Base-by-base conservation (phyloP, 306 rosid genomes). In the Fagus sylvatica region DNA sequence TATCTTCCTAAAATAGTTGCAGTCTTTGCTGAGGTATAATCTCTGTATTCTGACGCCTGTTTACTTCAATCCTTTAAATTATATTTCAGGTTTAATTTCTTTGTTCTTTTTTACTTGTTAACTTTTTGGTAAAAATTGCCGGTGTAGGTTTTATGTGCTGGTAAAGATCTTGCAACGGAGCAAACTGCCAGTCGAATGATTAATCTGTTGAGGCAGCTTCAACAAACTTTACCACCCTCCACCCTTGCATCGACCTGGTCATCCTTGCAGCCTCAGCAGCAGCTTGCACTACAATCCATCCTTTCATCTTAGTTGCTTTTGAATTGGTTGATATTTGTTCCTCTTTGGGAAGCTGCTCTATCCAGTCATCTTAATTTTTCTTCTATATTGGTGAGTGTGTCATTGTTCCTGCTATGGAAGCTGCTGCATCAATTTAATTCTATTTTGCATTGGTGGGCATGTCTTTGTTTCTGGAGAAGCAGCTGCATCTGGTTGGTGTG, bases 181-280 rank as follows among this genome's bases (percentile, higher is more conserved):
- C 97, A 96, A 85, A 96, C 98, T 42, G 83, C 87, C 11, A 76
- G 96, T 78, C 87, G 99, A 34, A 96, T 96, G 98, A 66, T 91
- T 67, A 93, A 70, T 91, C 79, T 96, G 61, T 87, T 96, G 51
- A 85, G 86, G 83, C 99, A 93, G 85, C 97, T 96, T 75, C 99
- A 96, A 87, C 96, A 91, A 80, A 96, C 95, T 34, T 76, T 96
- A 60, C 99, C 98, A 2, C 95, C 99, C 0, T 72, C 96, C 49
- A 89, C 98, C 40, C 85, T 96, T 59, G 98, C 97, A 19, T 90
- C 97, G 5, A 91, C 98, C 7, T 96, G 93, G 91, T 91, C 98
- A 33, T 91, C 98, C 62, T 89, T 96, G 88, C 98, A 90, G 86
- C 99, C 99, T 3, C 98, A 96, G 80, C 97, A 93, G 69, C 99